These are phyloP conservation scores for Cocos nucifera DNA, from an alignment of 176 grass and related monocot species.

Conservation along the genomic window DNA sequence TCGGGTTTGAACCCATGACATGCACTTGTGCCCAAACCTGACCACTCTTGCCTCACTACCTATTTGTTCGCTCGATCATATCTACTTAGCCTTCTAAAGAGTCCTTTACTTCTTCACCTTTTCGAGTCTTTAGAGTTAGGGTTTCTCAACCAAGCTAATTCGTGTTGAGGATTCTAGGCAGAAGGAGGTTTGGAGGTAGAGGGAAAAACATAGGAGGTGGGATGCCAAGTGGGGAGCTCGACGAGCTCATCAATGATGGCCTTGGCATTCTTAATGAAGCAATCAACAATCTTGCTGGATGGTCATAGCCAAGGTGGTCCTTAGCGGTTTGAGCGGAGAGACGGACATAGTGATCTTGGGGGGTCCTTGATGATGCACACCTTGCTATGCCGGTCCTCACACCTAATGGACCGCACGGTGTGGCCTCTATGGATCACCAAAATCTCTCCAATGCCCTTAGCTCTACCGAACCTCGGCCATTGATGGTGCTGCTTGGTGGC, in stretches of 20 bases:
- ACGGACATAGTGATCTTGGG: conserved; percentile 1
- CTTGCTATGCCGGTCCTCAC: conserved; percentile 20
- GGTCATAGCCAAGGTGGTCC: conserved; percentile 18
- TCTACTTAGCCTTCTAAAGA: no score
- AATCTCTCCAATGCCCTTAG: background rate
- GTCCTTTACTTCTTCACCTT: no score
- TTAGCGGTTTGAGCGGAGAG: conserved; percentile 13
- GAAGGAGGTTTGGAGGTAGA: conserved; percentile 6
- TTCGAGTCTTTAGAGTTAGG: no score
- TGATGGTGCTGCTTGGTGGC: background rate
- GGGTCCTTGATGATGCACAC: conserved; percentile 15
- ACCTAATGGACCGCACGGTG: conserved; percentile 3
- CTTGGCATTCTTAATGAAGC: conserved; percentile 18
- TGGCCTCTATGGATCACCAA: conserved; percentile 7
- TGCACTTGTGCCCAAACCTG: no score
- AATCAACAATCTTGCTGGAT: conserved; percentile 15
- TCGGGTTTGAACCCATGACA: no score
- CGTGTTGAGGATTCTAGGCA: conserved; percentile 5
- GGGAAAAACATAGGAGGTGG: conserved; percentile 17
- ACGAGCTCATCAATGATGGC: conserved; percentile 3
- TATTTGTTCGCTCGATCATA: no score
- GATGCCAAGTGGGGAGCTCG: conserved; percentile 3
- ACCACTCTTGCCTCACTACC: no score
- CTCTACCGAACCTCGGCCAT: background rate
- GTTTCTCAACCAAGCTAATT: conserved; percentile 34